Evolutionary conservation across 331 rosid species (phyloP), one percentile per base, ranked within the genome.

Genomic region (Telfairia occidentalis): DNA sequence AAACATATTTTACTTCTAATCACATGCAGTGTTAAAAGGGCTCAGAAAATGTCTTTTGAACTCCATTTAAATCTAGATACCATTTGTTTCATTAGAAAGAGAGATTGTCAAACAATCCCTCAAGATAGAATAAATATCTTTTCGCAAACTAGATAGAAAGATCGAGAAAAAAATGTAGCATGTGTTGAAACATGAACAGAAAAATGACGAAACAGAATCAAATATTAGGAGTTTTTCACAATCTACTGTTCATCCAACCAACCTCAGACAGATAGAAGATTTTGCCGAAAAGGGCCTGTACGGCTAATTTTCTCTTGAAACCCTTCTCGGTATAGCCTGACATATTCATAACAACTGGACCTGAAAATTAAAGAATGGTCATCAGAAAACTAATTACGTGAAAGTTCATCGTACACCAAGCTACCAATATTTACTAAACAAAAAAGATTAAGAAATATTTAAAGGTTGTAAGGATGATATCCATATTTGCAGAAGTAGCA

Each of bases 261-360:
- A 91, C 97, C 90, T 94, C 98, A 16, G 98, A 91, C 43, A 94
- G 87, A 82, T 94, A 91, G 88, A 89, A 94, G 74, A 94, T 82
- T 84, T 94, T 94, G 78, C 97, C 97, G 66, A 94, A 94, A 52
- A 94, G 96, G 45, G 89, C 85, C 82, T 91, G 96, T 70, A 91
- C 92, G 24, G 97, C 98, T 73, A 94, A 84, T 79, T 94, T 94
- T 87, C 98, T 88, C 85, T 94, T 94, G 84, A 94, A 94, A 82
- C 97, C 98, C 85, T 70, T 90, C 84, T 94, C 98, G 23, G 96
- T 83, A 80, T 94, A 94, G 77, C 98, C 97, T 15, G 97, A 79
- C 75, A 81, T 73, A 32, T 91, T 84, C 98, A 91, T 82, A 76
- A 91, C 96, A 79, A 91, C 88, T 26, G 98, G 98, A 45, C 98